phyloP scores from a whole-genome alignment of 148 eudicot genomes.

The Diospyros lotus region DNA sequence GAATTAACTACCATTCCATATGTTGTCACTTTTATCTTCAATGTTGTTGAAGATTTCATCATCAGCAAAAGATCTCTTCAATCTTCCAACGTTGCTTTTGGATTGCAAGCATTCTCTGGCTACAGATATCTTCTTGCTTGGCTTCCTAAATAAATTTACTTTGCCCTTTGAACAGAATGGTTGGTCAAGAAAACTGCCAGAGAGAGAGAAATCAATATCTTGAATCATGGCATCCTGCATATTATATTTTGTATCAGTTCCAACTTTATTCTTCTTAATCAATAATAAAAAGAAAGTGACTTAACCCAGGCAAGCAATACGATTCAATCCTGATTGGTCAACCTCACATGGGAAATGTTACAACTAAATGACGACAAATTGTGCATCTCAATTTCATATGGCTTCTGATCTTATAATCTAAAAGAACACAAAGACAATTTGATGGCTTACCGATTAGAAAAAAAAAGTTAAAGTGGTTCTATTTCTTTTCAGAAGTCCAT shows the following conservation, averaged over 20 bases:
- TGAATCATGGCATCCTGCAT: constrained; percentile 25
- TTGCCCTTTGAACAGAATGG: constrained; percentile 19
- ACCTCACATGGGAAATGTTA: no score
- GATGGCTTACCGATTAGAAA: no score
- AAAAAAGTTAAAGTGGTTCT: no score
- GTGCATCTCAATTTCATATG: no score
- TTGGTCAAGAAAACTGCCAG: constrained; percentile 18
- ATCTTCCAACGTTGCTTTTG: constrained; percentile 3
- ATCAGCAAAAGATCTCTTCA: constrained; percentile 12
- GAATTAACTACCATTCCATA: constrained; percentile 27
- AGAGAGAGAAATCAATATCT: constrained; percentile 19
- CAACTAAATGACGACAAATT: no score
- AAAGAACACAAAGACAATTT: no score
- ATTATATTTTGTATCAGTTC: background rate
- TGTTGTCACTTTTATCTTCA: constrained; percentile 10
- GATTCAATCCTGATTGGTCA: no score
- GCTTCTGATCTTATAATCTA: no score
- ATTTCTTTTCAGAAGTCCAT: no score
- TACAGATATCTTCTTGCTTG: constrained; percentile 5
- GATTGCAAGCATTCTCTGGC: constrained; percentile 9
- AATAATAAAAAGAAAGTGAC: background rate
- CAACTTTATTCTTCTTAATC: background rate
- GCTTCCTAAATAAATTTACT: constrained; percentile 12
- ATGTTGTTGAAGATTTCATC: constrained; percentile 23
- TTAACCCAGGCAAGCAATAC: no score